Evolutionary conservation across 768 basidiomycete genomes (phyloP), one percentile per base, ranked within the genome.

Genomic region (Terana coerulea): DNA sequence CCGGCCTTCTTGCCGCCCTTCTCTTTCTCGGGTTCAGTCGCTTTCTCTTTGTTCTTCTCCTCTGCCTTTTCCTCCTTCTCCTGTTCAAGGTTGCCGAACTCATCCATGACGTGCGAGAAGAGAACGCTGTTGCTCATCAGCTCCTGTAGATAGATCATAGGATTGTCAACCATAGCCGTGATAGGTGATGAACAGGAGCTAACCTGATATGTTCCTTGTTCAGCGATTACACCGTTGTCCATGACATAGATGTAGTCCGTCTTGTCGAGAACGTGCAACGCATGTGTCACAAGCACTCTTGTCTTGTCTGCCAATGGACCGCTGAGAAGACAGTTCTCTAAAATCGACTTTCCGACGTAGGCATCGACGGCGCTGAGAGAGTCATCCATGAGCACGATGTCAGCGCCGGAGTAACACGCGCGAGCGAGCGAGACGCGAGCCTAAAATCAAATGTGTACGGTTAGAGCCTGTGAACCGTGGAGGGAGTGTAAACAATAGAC

Each of bases 321-420:
- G 17, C 63, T 63, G 17, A 80, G 66, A 5, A 88, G 62, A 58
- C 85, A 86, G 34, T 84, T 69, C 17, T 87, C 78, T 3, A 88
- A 58, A 44, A 88, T 78, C 25, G 73, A 73, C 56, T 82, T 81
- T 9, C 85, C 84, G 4, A 91, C 88, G 57, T 86, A 81, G 0
- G 87, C 80, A 56, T 91, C 89, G 7, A 91, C 83, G 0, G 89
- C 88, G 30, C 83, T 81, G 29, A 92, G 76, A 14, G 90, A 86
- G 61, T 94, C 91, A 60, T 94, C 90, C 25, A 92, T 74, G 12
- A 92, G 76, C 35, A 89, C 80, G 47, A 92, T 75, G 51, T 90
- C 85, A 1, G 85, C 75, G 0, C 75, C 69, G 3, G 86, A 83
- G 60, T 91, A 94, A 1, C 84, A 84, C 0, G 88, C 88, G 24